Percentiles rank a stretch among this genome's conserved stretches.
Conservation (phyloP, 176 grass and related monocot genomes). For the Sorghum bicolor region Sorghum_bicolor_NCBIv3 NC_012879.2:3245501-3246000, state of each 20-base stretch:
- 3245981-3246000: not conserved
- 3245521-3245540: not conserved
- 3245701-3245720: not conserved
- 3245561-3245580: not conserved
- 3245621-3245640: not conserved
- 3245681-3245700: not conserved
- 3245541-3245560: not conserved
- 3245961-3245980: not conserved
- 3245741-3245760: not conserved
- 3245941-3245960: slow-evolving; percentile 14
- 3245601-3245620: not conserved
- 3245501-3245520: not conserved
- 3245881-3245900: not conserved
- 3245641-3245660: not conserved
- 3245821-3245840: not conserved
- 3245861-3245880: not conserved
- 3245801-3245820: not conserved
- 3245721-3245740: not conserved
- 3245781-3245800: not conserved
- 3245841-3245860: not conserved
- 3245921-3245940: not conserved
- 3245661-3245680: not conserved
- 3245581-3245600: not conserved
- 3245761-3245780: not conserved
- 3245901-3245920: not conserved